phyloP scores from a whole-genome alignment of 768 basidiomycete species.

The Boletus bicolor region DNA sequence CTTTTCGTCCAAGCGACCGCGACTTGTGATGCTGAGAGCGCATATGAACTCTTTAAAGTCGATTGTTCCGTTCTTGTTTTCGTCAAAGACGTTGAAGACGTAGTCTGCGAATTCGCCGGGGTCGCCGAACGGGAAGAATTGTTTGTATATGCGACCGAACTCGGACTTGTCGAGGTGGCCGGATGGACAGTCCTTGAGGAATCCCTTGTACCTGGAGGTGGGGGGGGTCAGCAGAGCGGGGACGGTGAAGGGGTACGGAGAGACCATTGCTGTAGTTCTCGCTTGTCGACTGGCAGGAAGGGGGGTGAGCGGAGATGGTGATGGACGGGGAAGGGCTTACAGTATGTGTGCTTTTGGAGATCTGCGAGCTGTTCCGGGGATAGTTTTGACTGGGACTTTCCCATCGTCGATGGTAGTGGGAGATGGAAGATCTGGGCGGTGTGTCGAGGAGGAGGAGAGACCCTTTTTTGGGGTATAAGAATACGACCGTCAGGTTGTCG shows the following conservation, averaged over 20 bases:
- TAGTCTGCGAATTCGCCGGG: constrained; percentile 96
- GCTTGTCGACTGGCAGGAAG: constrained; percentile 78
- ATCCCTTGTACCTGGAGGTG: constrained; percentile 88
- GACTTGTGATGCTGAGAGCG: constrained; percentile 90
- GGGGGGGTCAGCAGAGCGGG: constrained; percentile 8
- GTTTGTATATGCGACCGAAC: constrained; percentile 97
- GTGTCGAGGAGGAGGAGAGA: background rate
- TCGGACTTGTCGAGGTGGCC: constrained; percentile 95
- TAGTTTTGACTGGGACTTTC: constrained; percentile 95
- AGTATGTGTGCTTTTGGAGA: constrained; percentile 97
- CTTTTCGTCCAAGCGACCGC: constrained; percentile 95
- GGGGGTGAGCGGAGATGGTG: constrained; percentile 12
- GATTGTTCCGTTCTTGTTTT: constrained; percentile 93
- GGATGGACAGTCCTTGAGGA: constrained; percentile 97
- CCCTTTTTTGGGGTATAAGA: constrained; percentile 36
- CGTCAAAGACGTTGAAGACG: constrained; percentile 97
- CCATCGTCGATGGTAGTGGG: constrained; percentile 58
- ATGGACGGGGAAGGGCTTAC: constrained; percentile 44
- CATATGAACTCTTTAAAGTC: constrained; percentile 99
- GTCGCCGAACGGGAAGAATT: constrained; percentile 99
- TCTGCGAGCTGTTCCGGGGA: constrained; percentile 90
- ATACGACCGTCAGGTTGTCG: constrained; percentile 15
- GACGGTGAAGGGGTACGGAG: constrained; percentile 6
- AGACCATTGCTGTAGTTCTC: constrained; percentile 94
- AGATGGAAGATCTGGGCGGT: background rate